Evolutionary conservation across 352 stramenopile genomes (phyloP), one percentile per base, ranked within the genome.

Genomic region (Phytophthora capsici): DNA sequence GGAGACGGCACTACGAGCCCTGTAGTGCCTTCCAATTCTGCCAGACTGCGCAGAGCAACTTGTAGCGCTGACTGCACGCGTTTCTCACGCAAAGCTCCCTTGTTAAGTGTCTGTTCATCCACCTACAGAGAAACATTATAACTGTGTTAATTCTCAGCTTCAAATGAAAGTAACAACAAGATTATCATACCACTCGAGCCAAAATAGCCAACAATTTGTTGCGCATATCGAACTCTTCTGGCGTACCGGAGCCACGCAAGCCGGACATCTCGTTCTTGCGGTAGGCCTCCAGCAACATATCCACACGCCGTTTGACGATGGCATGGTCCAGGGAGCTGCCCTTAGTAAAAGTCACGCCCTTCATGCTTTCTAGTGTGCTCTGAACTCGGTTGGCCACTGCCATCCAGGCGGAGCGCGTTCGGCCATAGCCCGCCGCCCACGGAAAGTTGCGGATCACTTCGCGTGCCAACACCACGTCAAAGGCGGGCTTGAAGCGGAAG

Each of bases 401-500:
- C 57, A 76, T 74, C 73, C 73, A 81, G 16, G 73, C 73, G 19
- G 70, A 75, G 28, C 73, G 73, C 25, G 69, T 81, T 32, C 71
- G 70, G 4, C 73, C 73, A 58, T 81, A 78, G 44, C 73, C 73
- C n/a, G 73, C 73, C 17, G 57, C 51, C 73, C 73, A 81, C 14
- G 73, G 73, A 40, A 81, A 81, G 38, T 70, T 63, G 40, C 54
- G 68, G 50, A 81, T 81, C 4, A 78, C 73, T 50, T 81, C 73
- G 47, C 61, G 66, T 65, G 71, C 69, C 17, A 81, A 57, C 41
- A 73, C 65, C 28, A 81, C 57, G 50, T 81, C 73, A 37, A 76
- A 75, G 7, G 66, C 69, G 0, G 73, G 69, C 25, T 69, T 72
- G 58, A 81, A 81, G 41, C 69, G 69, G 53, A 81, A 81, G 25